A percentile compares a stretch with the other conserved stretches of the same genome.
phyloP scores from a whole-genome alignment of 23 red algal species.

The Gracilaria domingensis region DNA sequence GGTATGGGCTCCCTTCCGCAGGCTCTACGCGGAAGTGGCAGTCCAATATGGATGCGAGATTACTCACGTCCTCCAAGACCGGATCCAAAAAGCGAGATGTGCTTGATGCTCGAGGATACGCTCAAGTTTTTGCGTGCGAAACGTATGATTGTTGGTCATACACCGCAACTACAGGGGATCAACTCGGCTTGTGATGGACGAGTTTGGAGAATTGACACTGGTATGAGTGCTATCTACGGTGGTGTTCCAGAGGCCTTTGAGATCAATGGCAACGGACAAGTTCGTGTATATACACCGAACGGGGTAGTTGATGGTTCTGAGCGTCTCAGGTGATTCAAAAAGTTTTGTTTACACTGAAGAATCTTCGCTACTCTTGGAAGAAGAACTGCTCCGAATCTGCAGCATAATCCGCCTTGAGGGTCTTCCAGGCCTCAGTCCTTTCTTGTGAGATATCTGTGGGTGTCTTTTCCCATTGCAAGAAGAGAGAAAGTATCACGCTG shows the following conservation, averaged over 20 bases:
- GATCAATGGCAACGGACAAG: constrained; percentile 60
- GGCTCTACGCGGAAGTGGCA: constrained; percentile 75
- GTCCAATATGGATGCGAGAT: constrained; percentile 94
- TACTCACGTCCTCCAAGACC: constrained; percentile 78
- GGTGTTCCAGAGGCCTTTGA: constrained; percentile 93
- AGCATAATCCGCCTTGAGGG: constrained; percentile 77
- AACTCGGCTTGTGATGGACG: constrained; percentile 90
- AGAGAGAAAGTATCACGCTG: constrained; percentile 68
- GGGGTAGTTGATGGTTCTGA: constrained; percentile 69
- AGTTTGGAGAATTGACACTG: constrained; percentile 99
- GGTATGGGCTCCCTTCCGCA: constrained; percentile 78
- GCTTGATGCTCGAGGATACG: constrained; percentile 74
- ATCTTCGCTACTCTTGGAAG: constrained; percentile 23
- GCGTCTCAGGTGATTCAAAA: constrained; percentile 23
- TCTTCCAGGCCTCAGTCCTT: constrained; percentile 83
- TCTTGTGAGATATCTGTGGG: constrained; percentile 67
- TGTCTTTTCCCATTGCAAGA: constrained; percentile 86
- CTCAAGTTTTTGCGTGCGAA: constrained; percentile 79
- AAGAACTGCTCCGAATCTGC: constrained; percentile 50
- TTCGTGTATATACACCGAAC: constrained; percentile 63
- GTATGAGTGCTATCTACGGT: constrained; percentile 92
- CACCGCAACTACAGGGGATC: constrained; percentile 82
- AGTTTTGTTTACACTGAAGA: constrained; percentile 1
- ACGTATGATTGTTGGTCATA: constrained; percentile 99
- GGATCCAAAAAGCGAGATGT: constrained; percentile 44